Evolutionary conservation across 2,329 filamentous ascomycete species (phyloP), one percentile per base, ranked within the genome.

Genomic region (Colletotrichum liriopes): DNA sequence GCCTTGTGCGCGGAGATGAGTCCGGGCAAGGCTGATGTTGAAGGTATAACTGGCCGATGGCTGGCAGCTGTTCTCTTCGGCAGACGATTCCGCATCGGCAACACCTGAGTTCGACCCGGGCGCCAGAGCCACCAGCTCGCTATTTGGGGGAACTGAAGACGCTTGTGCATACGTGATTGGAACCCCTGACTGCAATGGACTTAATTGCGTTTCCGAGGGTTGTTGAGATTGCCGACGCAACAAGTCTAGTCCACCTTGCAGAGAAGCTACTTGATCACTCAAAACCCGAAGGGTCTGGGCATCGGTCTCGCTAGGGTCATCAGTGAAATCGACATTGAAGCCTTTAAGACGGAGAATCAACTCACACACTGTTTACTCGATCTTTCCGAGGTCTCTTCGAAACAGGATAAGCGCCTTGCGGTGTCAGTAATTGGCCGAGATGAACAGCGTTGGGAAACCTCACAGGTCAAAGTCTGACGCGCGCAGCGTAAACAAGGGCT

Each of bases 41-140:
- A 72, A 72, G 9, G 69, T 72, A 39, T 64, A 72, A 37, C 69
- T 72, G 8, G 69, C 65, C 5, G 69, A 68, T 32, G 65, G 65
- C 43, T 64, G 69, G 23, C 65, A 59, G 35, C 32, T 55, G 37
- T 59, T 43, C 29, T 58, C 51, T 23, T 37, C 29, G 32, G 67
- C 14, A 9, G 58, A 37, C 2, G 65, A 23, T 23, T 59, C 69
- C 2, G 29, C 32, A 3, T 39, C 18, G 18, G 29, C 14, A n/a
- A 11, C 32, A n/a, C 9, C 45, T 5, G 62, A 32, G 37, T 18
- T 32, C 7, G 37, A 35, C 9, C 14, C 20, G 23, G 8, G 51
- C 20, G 1, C 43, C 32, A 26, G 20, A 35, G 2, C 49, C 35
- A 32, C 56, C 29, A n/a, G 49, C 7, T 52, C 35, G 1, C 37